These are phyloP conservation scores for Sporothrix protearum DNA, from an alignment of 2,329 filamentous ascomycete genomes.

Conservation along the genomic window DNA sequence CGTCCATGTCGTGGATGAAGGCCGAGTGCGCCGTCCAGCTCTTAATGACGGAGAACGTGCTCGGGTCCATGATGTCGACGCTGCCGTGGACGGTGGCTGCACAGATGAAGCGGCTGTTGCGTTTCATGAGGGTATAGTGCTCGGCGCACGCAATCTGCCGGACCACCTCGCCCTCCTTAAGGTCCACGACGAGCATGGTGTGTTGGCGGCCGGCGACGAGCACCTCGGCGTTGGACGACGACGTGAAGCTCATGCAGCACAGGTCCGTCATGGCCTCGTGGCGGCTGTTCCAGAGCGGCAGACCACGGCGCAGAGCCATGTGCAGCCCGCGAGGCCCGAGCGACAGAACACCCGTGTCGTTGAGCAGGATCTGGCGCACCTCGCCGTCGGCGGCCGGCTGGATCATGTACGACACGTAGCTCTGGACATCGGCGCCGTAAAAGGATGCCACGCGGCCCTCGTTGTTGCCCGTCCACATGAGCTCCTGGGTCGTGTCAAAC, in stretches of 20 bases:
- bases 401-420: slow-evolving; percentile 85
- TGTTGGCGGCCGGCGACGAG: slow-evolving; percentile 84
- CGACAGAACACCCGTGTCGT: slow-evolving; percentile 85
- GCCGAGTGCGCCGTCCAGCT: slow-evolving; percentile 88
- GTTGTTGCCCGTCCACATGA: slow-evolving; percentile 72
- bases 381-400: slow-evolving; percentile 70
- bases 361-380: slow-evolving; percentile 85
- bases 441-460: slow-evolving; percentile 83
- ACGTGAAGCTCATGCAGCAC: slow-evolving; percentile 92
- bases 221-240: slow-evolving; percentile 76
- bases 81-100: slow-evolving; percentile 79
- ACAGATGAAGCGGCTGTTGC: slow-evolving; percentile 77
- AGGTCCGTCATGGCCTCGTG: slow-evolving; percentile 72
- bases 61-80: slow-evolving; percentile 81
- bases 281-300: slow-evolving; percentile 81
- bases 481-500: slow-evolving; percentile 85
- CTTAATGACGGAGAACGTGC: slow-evolving; percentile 73
- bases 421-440: slow-evolving; percentile 76
- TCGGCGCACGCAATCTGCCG: slow-evolving; percentile 52
- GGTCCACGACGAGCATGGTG: slow-evolving; percentile 73
- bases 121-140: slow-evolving; percentile 89
- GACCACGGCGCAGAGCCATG: slow-evolving; percentile 77
- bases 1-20: slow-evolving; percentile 94
- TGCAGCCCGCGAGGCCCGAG: slow-evolving; percentile 80
- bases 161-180: slow-evolving; percentile 67